These are phyloP conservation scores for Dioszegia crocea DNA, from an alignment of 768 basidiomycete genomes.

Conservation along the genomic window DNA sequence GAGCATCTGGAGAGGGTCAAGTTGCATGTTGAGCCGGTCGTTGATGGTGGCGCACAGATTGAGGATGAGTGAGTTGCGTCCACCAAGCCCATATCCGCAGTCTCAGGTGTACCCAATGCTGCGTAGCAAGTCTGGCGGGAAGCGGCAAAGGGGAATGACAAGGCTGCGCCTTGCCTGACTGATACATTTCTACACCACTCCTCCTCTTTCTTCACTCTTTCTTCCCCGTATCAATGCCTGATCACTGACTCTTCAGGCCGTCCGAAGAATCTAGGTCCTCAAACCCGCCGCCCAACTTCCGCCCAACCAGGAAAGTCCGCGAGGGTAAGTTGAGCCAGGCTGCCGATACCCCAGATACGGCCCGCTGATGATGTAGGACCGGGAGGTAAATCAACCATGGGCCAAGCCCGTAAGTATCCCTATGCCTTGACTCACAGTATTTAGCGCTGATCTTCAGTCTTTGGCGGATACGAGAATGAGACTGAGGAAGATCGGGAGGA, in stretches of 20 bases:
- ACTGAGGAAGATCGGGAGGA: slow-evolving; percentile 30
- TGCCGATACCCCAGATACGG: neutral
- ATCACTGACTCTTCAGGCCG: neutral
- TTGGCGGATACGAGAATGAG: slow-evolving; percentile 37
- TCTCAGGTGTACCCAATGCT: no score
- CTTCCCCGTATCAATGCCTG: no score
- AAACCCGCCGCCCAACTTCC: slow-evolving; percentile 36
- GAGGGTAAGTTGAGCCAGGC: slow-evolving; percentile 36
- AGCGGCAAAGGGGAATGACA: neutral
- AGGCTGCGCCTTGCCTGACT: no score
- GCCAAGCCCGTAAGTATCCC: slow-evolving; percentile 29
- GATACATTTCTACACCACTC: no score
- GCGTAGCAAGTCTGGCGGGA: no score
- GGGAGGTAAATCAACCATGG: slow-evolving; percentile 37
- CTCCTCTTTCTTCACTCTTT: no score
- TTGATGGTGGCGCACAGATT: slow-evolving; percentile 30
- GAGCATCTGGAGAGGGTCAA: slow-evolving; percentile 40
- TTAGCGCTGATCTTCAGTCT: slow-evolving; percentile 23
- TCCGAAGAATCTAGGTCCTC: slow-evolving; percentile 12
- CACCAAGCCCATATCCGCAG: no score
- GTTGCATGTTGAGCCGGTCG: slow-evolving; percentile 35
- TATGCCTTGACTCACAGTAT: neutral
- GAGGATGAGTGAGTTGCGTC: slow-evolving; percentile 29
- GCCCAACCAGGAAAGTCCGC: slow-evolving; percentile 44
- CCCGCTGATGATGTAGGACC: slow-evolving; percentile 22